Base-by-base conservation (phyloP, 345 rosid genomes). In the Carallia pectinifolia region DNA sequence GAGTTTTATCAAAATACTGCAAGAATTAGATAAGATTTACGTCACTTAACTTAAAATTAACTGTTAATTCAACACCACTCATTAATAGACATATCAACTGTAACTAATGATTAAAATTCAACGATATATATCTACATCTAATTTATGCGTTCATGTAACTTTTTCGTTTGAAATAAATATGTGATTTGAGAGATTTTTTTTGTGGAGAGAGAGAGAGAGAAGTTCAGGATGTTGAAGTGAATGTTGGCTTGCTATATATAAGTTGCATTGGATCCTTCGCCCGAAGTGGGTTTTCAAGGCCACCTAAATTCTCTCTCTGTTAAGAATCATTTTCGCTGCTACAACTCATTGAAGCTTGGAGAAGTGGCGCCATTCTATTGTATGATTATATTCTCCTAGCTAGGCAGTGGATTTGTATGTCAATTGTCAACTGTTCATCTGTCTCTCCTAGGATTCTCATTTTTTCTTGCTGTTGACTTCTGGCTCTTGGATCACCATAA, bases 221-320 rank as follows among this genome's bases (percentile, higher is more conserved):
- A 0, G 50, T 13, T 44, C 16, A 44, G 50, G 50, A 13, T 3
- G 50, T 44, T 44, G 63, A 65, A 68, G 53, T 62, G 75, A 60
- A 72, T 71, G 66, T 61, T 39, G 33, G 29, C 31, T 23, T 70
- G 58, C 62, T 52, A 68, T 70, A 69, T 68, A 79, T 74, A 53
- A 75, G 56, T 58, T 80, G 86, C 93, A 81, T 92, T 68, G 97
- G 97, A 89, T 92, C 97, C 97, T 82, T 81, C 97, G 74, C 89
- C 90, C 10, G 70, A 80, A 75, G 82, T 79, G 78, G 74, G 73
- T 67, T 66, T 62, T 62, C 29, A 37, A 76, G 66, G 64, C 64
- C 50, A 68, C 60, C 48, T 76, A 53, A 76, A 39, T 15, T 44
- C 48, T 10, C 48, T 12, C 12, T 12, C 4, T 3, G 50, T 44